These are phyloP conservation scores for Metschnikowia reukaufii DNA, from an alignment of 805 yeast species.

Conservation along the genomic window DNA sequence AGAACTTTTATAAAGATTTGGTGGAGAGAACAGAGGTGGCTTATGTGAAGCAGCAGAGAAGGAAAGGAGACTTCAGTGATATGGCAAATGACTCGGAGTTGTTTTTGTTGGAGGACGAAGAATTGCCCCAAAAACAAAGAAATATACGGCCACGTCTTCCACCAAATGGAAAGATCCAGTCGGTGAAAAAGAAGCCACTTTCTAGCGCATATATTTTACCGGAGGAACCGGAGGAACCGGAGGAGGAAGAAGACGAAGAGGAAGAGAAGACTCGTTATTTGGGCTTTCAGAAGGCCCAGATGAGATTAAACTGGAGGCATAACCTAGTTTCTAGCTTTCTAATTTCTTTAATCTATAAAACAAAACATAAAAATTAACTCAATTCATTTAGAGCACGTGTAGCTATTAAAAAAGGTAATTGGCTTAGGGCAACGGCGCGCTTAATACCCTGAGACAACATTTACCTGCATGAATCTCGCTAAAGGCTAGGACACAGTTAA, in stretches of 20 bases:
- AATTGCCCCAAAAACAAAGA: slow-evolving; percentile 75
- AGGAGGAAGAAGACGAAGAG: slow-evolving; percentile 5
- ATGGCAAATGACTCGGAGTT: slow-evolving; percentile 44
- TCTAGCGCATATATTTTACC: slow-evolving; percentile 33
- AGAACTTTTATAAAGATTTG: slow-evolving; percentile 48
- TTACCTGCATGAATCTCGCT: slow-evolving; percentile 7
- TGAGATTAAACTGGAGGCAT: slow-evolving; percentile 9
- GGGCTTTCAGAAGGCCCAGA: neutral
- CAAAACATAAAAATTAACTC: neutral
- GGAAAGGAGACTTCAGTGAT: slow-evolving; percentile 39
- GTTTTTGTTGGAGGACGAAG: slow-evolving; percentile 71
- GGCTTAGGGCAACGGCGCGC: neutral
- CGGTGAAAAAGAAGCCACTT: slow-evolving; percentile 57
- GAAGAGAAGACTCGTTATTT: neutral
- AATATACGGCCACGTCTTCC: slow-evolving; percentile 79
- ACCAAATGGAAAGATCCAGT: slow-evolving; percentile 82
- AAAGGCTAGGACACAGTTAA: neutral
- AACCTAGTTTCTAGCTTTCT: too few species aligned
- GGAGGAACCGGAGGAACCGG: slow-evolving; percentile 2
- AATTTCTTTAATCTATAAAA: too few species aligned
- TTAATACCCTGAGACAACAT: neutral
- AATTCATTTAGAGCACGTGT: neutral
- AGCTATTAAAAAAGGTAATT: too few species aligned
- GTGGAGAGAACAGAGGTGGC: slow-evolving; percentile 45
- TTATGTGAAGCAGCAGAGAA: slow-evolving; percentile 39